Evolutionary conservation across 1,284 basidiomycete genomes (phyloP).

Genomic region (Baeospora myosura): DNA sequence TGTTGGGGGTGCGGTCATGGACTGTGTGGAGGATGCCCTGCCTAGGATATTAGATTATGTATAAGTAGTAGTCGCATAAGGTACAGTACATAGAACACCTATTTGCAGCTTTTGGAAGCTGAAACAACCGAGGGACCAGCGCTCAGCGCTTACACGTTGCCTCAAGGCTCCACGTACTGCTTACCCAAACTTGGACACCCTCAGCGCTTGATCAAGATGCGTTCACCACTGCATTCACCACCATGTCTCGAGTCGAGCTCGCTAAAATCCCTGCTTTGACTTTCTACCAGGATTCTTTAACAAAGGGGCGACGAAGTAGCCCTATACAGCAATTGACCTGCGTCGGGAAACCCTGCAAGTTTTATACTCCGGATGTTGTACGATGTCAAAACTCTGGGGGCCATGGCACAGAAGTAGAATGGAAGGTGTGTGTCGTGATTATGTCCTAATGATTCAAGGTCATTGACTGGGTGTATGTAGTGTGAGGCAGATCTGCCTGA

Average conservation of each 20-base stretch:
- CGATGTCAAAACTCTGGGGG: constrained; percentile 79
- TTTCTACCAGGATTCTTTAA: constrained; percentile 68
- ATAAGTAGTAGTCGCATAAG: background rate
- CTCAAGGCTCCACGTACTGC: no score
- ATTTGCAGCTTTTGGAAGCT: no score
- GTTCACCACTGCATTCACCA: constrained; percentile 6
- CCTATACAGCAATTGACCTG: constrained; percentile 78
- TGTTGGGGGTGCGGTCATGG: constrained; percentile 82
- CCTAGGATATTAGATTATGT: constrained; percentile 17
- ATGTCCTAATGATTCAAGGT: background rate
- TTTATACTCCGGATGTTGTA: constrained; percentile 80
- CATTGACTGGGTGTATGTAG: constrained; percentile 27
- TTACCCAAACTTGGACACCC: no score
- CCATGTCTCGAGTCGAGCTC: constrained; percentile 64
- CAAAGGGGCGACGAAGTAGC: constrained; percentile 55
- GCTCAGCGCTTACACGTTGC: constrained; percentile 22
- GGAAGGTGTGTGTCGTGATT: constrained; percentile 52
- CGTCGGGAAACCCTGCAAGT: constrained; percentile 61
- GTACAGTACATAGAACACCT: no score
- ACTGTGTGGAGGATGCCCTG: constrained; percentile 61
- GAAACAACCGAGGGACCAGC: no score
- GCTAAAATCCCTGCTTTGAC: constrained; percentile 69
- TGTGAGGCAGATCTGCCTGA: constrained; percentile 88
- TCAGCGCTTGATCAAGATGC: background rate
- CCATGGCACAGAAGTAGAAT: constrained; percentile 69